phyloP scores from a whole-genome alignment of 257 asterid species.

The Scutellaria minor region DNA sequence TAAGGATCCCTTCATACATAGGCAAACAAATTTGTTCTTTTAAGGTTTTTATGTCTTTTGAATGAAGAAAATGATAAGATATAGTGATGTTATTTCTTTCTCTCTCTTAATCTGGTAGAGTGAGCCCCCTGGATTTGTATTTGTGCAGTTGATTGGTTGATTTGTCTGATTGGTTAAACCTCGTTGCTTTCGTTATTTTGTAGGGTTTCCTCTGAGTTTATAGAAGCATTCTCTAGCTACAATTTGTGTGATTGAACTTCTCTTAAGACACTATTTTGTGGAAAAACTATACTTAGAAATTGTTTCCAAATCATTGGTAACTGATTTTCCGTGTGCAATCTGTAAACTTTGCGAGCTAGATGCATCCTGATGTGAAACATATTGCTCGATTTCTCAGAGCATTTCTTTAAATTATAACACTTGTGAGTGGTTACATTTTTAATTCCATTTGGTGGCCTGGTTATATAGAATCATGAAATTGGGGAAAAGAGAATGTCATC shows the following conservation, averaged over 20 bases:
- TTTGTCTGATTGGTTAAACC: constrained; percentile 2
- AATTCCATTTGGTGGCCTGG: too few relatives aligned
- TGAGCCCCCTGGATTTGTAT: constrained; percentile 26
- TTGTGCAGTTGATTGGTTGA: constrained; percentile 23
- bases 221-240: constrained; percentile 27
- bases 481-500: too few relatives aligned
- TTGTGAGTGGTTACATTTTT: too few relatives aligned
- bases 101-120: not conserved
- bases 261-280: not conserved
- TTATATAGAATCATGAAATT: too few relatives aligned
- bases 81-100: not conserved
- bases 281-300: not conserved
- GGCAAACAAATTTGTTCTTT: constrained; percentile 5
- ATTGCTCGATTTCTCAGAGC: too few relatives aligned
- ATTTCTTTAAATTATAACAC: too few relatives aligned
- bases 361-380: not conserved
- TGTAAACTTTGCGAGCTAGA: constrained; percentile 8
- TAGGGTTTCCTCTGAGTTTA: not conserved
- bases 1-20: not conserved
- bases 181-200: constrained; percentile 8
- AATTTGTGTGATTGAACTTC: not conserved
- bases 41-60: constrained; percentile 24
- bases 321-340: not conserved
- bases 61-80: constrained; percentile 3
- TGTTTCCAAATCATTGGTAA: not conserved